phyloP scores from a whole-genome alignment of 345 rosid genomes.

The Mangifera indica region DNA sequence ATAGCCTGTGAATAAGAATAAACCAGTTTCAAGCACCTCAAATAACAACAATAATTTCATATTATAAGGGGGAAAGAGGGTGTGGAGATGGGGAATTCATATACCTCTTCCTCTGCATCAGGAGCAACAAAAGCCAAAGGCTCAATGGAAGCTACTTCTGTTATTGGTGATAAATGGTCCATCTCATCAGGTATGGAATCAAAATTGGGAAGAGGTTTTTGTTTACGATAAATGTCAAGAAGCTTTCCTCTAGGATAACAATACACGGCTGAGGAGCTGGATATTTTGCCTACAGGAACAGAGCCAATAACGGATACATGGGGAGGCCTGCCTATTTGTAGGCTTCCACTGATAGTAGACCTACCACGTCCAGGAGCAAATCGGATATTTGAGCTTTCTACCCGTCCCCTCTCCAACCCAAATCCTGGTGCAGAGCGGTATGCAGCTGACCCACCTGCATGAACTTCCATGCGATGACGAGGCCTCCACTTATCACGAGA shows the following conservation, averaged over 20 bases:
- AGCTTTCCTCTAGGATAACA: conserved; percentile 82
- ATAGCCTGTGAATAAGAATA: conserved; percentile 40
- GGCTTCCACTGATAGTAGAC: conserved; percentile 28
- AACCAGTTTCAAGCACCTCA: conserved; percentile 3
- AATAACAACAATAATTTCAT: background rate
- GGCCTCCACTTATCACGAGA: conserved; percentile 99
- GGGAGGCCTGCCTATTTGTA: conserved; percentile 38
- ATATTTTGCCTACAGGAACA: conserved; percentile 21
- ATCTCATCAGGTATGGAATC: conserved; percentile 46
- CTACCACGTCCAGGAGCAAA: conserved; percentile 85
- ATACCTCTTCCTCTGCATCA: conserved; percentile 75
- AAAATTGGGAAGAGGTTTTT: conserved; percentile 37
- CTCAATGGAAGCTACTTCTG: conserved; percentile 37
- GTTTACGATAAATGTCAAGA: conserved; percentile 62
- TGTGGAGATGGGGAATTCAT: too few species aligned
- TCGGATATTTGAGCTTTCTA: conserved; percentile 59
- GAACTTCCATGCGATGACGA: conserved; percentile 76
- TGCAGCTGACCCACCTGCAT: conserved; percentile 52
- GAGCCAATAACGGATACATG: conserved; percentile 27
- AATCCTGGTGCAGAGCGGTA: conserved; percentile 83
- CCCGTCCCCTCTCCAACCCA: conserved; percentile 64
- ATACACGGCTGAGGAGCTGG: conserved; percentile 24
- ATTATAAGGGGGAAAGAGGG: too few species aligned
- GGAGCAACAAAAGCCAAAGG: conserved; percentile 82
- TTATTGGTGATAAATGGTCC: conserved; percentile 49